These are phyloP conservation scores for Ceratocystis harringtonii DNA, from an alignment of 2,329 filamentous ascomycete species.

Conservation along the genomic window DNA sequence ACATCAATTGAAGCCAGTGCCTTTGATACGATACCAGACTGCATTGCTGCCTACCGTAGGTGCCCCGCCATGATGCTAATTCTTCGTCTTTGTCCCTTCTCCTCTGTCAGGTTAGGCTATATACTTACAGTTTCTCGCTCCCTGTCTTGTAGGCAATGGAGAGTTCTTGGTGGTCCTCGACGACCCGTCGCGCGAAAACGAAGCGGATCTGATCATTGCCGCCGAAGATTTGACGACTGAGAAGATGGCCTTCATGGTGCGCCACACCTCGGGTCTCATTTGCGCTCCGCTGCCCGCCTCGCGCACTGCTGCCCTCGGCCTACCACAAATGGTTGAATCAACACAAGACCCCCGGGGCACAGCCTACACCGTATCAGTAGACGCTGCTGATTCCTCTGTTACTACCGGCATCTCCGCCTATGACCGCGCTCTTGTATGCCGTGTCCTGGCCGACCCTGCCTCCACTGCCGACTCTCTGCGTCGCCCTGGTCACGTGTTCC, in stretches of 20 bases:
- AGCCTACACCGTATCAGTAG: slow-evolving; percentile 83
- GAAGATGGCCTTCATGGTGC: slow-evolving; percentile 94
- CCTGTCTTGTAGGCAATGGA: slow-evolving; percentile 44
- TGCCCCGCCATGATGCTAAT: slow-evolving; percentile 14
- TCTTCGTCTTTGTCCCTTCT: neutral
- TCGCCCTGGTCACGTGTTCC: slow-evolving; percentile 79
- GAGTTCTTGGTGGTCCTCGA: slow-evolving; percentile 96
- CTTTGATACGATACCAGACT: slow-evolving; percentile 52
- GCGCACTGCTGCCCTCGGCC: slow-evolving; percentile 53
- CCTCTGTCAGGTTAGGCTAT: neutral
- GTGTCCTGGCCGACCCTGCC: slow-evolving; percentile 55
- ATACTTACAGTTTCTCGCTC: slow-evolving; percentile 14
- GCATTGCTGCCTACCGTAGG: slow-evolving; percentile 50
- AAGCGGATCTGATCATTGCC: slow-evolving; percentile 94
- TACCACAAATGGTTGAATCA: slow-evolving; percentile 73
- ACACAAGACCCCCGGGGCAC: slow-evolving; percentile 75
- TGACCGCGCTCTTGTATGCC: slow-evolving; percentile 71
- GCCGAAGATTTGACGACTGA: slow-evolving; percentile 68
- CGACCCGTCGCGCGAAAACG: slow-evolving; percentile 83
- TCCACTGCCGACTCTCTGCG: slow-evolving; percentile 48
- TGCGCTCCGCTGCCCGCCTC: slow-evolving; percentile 67
- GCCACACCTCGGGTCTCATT: slow-evolving; percentile 77
- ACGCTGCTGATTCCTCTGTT: slow-evolving; percentile 55
- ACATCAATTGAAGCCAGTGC: slow-evolving; percentile 34
- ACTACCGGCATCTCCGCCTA: slow-evolving; percentile 84